Evolutionary conservation across 2,329 filamentous ascomycete genomes (phyloP).

Genomic region (Biscogniauxia marginata): DNA sequence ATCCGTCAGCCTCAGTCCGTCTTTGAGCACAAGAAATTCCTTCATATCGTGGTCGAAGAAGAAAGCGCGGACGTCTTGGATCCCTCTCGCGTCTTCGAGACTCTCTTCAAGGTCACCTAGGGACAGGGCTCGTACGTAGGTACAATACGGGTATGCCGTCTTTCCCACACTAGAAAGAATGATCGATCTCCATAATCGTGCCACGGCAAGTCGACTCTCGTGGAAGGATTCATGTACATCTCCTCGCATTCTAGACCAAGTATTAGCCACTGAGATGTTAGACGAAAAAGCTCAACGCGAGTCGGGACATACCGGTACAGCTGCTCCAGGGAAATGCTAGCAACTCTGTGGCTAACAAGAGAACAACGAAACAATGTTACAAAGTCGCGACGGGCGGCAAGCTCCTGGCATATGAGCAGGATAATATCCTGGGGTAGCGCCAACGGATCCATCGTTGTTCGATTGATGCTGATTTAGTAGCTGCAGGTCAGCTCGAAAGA

Average conservation of each 20-base stretch:
- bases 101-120: constrained; percentile 60
- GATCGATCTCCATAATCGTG: constrained; percentile 66
- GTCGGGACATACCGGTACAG: constrained; percentile 57
- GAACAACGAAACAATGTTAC: constrained; percentile 60
- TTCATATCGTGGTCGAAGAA: constrained; percentile 44
- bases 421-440: constrained; percentile 57
- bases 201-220: constrained; percentile 51
- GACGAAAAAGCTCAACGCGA: too few relatives aligned
- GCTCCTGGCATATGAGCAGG: constrained; percentile 58
- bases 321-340: constrained; percentile 56
- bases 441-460: constrained; percentile 16
- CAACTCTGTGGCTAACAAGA: constrained; percentile 53
- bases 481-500: not conserved
- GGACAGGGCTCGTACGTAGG: constrained; percentile 64
- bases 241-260: constrained; percentile 42
- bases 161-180: constrained; percentile 61
- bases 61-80: constrained; percentile 25
- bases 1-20: constrained; percentile 20
- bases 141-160: constrained; percentile 67
- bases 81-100: constrained; percentile 49
- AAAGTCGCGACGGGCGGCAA: constrained; percentile 56
- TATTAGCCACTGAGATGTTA: constrained; percentile 17
- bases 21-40: constrained; percentile 30
- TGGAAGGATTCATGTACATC: constrained; percentile 42
- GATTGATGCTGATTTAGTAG: not conserved